phyloP scores from a whole-genome alignment of 192 early-diverging fungal genomes.

The Backusella morwellensis region DNA sequence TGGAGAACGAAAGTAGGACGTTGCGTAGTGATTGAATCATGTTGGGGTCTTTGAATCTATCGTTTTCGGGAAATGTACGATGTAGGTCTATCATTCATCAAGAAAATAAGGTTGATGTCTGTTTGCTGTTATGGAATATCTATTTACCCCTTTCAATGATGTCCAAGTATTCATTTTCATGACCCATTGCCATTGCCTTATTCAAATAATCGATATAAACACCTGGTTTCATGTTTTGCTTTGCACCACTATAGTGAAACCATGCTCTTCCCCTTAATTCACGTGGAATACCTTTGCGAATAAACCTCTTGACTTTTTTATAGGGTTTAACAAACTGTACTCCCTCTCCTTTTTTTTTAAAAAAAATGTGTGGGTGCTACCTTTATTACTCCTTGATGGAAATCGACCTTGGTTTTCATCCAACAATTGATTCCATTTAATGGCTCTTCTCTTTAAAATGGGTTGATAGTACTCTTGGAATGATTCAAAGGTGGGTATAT shows the following conservation, averaged over 20 bases:
- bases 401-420: conserved; percentile 47
- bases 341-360: background rate
- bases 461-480: conserved; percentile 53
- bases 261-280: conserved; percentile 63
- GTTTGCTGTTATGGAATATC: background rate
- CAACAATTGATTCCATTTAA: conserved; percentile 56
- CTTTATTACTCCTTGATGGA: conserved; percentile 47
- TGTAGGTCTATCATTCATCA: conserved; percentile 56
- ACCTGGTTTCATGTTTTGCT: conserved; percentile 48
- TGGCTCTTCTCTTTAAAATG: conserved; percentile 45
- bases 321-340: background rate
- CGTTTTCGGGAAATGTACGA: conserved; percentile 82
- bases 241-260: conserved; percentile 74
- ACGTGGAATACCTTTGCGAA: conserved; percentile 78
- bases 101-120: too few relatives aligned
- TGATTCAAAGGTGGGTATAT: conserved; percentile 44
- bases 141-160: conserved; percentile 66
- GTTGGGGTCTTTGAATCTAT: conserved; percentile 55
- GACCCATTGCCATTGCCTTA: conserved; percentile 40
- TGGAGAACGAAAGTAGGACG: conserved; percentile 67
- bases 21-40: conserved; percentile 57
- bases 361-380: conserved; percentile 22
- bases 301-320: conserved; percentile 63
- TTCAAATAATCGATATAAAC: conserved; percentile 52
- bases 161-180: conserved; percentile 62